These are phyloP conservation scores for Talaromyces amestolkiae DNA, from an alignment of 2,329 filamentous ascomycete species.

Conservation along the genomic window DNA sequence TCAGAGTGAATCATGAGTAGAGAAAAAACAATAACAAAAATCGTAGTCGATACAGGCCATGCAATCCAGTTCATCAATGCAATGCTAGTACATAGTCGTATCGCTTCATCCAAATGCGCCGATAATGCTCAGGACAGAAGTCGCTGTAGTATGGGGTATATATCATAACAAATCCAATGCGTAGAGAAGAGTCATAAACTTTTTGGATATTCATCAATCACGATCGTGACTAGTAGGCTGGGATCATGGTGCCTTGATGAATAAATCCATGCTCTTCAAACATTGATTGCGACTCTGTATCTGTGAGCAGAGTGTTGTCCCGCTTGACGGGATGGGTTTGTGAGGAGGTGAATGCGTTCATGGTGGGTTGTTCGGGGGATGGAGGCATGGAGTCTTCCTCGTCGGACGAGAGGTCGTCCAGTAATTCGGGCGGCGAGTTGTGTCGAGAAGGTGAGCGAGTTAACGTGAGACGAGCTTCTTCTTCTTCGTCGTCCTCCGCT, in stretches of 20 bases:
- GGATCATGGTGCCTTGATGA: conserved; percentile 47
- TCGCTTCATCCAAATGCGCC: conserved; percentile 14
- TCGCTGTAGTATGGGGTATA: conserved; percentile 13
- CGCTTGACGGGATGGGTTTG: conserved; percentile 37
- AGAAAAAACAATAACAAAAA: background rate
- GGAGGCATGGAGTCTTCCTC: conserved; percentile 73
- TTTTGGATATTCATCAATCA: conserved; percentile 9
- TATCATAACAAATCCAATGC: conserved; percentile 14
- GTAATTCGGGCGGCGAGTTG: conserved; percentile 59
- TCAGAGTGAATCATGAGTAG: conserved; percentile 6
- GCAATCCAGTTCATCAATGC: conserved; percentile 1
- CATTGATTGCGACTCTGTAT: conserved; percentile 39
- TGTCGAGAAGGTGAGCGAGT: conserved; percentile 67
- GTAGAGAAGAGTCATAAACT: conserved; percentile 2
- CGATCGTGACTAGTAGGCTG: conserved; percentile 45
- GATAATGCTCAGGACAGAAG: conserved; percentile 6
- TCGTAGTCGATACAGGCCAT: conserved; percentile 8
- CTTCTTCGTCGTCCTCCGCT: conserved; percentile 59
- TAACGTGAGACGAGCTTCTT: conserved; percentile 63
- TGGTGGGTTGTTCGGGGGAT: conserved; percentile 58
- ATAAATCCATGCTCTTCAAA: conserved; percentile 49
- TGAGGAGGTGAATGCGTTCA: conserved; percentile 57
- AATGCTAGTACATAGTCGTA: conserved; percentile 2
- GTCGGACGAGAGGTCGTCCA: conserved; percentile 63
- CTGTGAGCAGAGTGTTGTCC: conserved; percentile 25